A percentile compares a stretch with the other conserved stretches of the same genome.
phyloP scores from a whole-genome alignment of 352 stramenopile genomes.

The Phytophthora crassamura region DNA sequence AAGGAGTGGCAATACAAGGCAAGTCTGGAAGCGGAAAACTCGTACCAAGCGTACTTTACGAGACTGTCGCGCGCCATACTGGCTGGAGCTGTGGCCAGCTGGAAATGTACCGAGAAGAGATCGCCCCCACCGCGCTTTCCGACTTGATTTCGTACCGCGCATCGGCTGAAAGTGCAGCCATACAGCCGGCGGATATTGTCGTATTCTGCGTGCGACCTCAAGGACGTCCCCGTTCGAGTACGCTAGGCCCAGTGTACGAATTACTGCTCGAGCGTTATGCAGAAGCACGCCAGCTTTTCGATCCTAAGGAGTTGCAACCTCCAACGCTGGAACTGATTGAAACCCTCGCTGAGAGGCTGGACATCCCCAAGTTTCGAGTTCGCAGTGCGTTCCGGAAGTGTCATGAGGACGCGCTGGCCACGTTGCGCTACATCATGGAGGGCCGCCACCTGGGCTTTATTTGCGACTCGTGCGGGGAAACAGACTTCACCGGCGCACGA shows the following conservation, averaged over 20 bases:
- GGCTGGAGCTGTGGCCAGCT: conserved; percentile 55
- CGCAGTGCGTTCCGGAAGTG: conserved; percentile 86
- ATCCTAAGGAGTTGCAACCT: conserved; percentile 5
- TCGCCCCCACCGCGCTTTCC: conserved; percentile 65
- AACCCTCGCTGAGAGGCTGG: conserved; percentile 64
- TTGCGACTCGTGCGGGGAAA: conserved; percentile 83
- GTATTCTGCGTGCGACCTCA: conserved; percentile 56
- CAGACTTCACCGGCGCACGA: conserved; percentile 74
- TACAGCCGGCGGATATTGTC: conserved; percentile 70
- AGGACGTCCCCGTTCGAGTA: neutral
- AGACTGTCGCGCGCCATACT: conserved; percentile 49
- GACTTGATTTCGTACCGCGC: conserved; percentile 48
- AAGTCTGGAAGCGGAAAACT: conserved; percentile 22
- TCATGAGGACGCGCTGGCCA: conserved; percentile 64
- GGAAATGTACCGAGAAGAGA: conserved; percentile 79
- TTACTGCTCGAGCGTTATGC: conserved; percentile 55
- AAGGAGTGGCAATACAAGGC: conserved; percentile 5
- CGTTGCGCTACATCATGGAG: conserved; percentile 85
- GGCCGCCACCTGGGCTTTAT: conserved; percentile 83
- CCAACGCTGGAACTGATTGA: conserved; percentile 74
- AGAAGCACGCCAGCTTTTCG: conserved; percentile 44
- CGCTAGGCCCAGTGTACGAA: conserved; percentile 11
- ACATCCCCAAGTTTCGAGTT: conserved; percentile 84
- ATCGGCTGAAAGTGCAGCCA: conserved; percentile 19
- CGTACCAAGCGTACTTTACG: conserved; percentile 49